phyloP scores from a whole-genome alignment of 139 green algal genomes.

The Chlorella sp. region DNA sequence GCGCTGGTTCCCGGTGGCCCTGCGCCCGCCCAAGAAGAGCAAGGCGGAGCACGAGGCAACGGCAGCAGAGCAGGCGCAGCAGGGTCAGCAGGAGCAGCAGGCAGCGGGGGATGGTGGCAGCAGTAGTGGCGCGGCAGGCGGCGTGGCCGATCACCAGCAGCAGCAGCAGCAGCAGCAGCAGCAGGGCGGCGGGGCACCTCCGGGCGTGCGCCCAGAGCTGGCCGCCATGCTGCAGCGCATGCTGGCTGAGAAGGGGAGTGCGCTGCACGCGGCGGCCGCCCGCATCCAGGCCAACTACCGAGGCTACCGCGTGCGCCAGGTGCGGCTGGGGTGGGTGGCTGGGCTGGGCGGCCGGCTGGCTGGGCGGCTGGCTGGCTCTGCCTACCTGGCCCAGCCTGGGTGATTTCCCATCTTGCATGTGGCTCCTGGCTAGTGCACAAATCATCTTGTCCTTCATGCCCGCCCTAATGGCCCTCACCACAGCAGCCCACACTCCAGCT shows the following conservation, averaged over 20 bases:
- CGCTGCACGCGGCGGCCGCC: constrained; percentile 67
- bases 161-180: constrained; percentile 30
- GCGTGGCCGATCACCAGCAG: not conserved
- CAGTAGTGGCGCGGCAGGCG: not conserved
- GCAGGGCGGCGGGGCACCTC: not conserved
- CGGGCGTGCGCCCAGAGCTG: constrained; percentile 28
- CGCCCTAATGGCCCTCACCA: not conserved
- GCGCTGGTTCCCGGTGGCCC: constrained; percentile 75
- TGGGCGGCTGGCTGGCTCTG: not conserved
- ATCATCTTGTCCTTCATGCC: too few species aligned
- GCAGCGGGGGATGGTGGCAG: not conserved
- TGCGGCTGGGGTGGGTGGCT: too few species aligned
- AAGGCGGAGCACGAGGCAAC: constrained; percentile 19
- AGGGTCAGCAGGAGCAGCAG: not conserved
- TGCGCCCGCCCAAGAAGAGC: constrained; percentile 51
- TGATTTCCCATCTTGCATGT: not conserved
- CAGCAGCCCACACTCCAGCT: not conserved
- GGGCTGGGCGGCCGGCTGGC: not conserved
- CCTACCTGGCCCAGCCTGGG: not conserved
- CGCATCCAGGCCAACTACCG: constrained; percentile 86
- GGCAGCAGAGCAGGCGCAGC: constrained; percentile 3
- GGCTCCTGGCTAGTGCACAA: not conserved
- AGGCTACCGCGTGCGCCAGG: constrained; percentile 88
- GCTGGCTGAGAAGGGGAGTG: constrained; percentile 54
- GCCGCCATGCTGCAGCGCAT: constrained; percentile 35